phyloP scores from a whole-genome alignment of 176 grass and related monocot genomes.

The Dactylis glomerata region DNA sequence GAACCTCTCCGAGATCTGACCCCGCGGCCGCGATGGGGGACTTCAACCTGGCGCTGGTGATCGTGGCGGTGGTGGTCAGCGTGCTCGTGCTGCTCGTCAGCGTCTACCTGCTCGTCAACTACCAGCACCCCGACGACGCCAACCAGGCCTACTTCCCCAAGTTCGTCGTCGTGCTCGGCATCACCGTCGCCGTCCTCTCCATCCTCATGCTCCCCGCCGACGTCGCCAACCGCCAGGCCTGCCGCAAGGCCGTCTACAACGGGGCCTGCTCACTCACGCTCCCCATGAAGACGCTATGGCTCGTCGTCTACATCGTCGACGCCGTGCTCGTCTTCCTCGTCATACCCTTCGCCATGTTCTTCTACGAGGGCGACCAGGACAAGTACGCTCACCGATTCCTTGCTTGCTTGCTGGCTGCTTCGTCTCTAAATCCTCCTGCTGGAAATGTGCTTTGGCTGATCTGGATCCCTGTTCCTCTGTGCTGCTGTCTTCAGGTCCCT shows the following conservation, averaged over 20 bases:
- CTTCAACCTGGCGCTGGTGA: slow-evolving; percentile 95
- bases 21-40: slow-evolving; percentile 59
- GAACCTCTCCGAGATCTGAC: too few relatives aligned
- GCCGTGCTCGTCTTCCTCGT: slow-evolving; percentile 94
- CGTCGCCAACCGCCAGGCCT: slow-evolving; percentile 84
- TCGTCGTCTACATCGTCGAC: slow-evolving; percentile 78
- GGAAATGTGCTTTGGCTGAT: not conserved
- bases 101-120: slow-evolving; percentile 95
- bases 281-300: slow-evolving; percentile 92
- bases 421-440: not conserved
- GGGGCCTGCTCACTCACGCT: slow-evolving; percentile 80
- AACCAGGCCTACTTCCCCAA: slow-evolving; percentile 99
- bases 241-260: slow-evolving; percentile 66
- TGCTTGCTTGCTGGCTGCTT: not conserved
- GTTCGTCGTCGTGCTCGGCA: slow-evolving; percentile 78
- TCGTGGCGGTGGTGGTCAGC: slow-evolving; percentile 82
- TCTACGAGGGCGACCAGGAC: slow-evolving; percentile 99
- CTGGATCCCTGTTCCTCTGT: slow-evolving; percentile 17
- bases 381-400: slow-evolving; percentile 31
- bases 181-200: slow-evolving; percentile 90
- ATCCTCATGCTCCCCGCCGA: slow-evolving; percentile 99
- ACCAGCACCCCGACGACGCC: slow-evolving; percentile 97
- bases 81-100: slow-evolving; percentile 73
- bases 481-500: slow-evolving; percentile 49
- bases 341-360: slow-evolving; percentile 97